phyloP scores from a whole-genome alignment of 345 rosid genomes.

The Alliaria petiolata region DNA sequence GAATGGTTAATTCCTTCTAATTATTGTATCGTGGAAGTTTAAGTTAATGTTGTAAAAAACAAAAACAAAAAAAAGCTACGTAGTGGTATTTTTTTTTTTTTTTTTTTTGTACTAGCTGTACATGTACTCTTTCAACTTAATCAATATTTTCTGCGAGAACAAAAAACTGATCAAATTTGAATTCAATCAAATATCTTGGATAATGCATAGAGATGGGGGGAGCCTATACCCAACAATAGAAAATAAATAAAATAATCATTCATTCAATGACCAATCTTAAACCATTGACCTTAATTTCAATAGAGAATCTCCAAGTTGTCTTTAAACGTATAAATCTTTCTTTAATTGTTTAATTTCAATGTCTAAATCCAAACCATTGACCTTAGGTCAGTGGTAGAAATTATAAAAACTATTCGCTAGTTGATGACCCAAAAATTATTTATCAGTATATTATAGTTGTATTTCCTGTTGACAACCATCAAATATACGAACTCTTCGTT shows the following conservation, averaged over 20 bases:
- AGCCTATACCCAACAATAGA: slow-evolving; percentile 8
- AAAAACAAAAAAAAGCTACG: too few relatives aligned
- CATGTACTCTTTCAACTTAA: slow-evolving; percentile 25
- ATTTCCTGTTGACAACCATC: background rate
- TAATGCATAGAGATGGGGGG: slow-evolving; percentile 31
- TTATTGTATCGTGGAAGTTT: too few relatives aligned
- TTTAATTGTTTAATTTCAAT: slow-evolving; percentile 25
- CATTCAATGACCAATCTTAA: slow-evolving; percentile 37
- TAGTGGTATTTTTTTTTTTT: too few relatives aligned
- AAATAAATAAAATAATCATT: background rate
- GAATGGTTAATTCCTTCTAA: too few relatives aligned
- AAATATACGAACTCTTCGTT: slow-evolving; percentile 3
- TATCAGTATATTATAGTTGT: background rate
- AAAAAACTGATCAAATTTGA: background rate
- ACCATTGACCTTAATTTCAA: slow-evolving; percentile 43
- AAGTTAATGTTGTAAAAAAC: too few relatives aligned
- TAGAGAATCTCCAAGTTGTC: slow-evolving; percentile 47
- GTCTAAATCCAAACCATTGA: slow-evolving; percentile 36
- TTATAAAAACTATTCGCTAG: slow-evolving; percentile 13
- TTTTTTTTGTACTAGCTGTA: too few relatives aligned
- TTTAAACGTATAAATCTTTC: slow-evolving; percentile 26
- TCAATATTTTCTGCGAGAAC: background rate
- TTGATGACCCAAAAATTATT: slow-evolving; percentile 5
- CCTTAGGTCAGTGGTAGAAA: slow-evolving; percentile 31
- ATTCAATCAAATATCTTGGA: slow-evolving; percentile 30